These are phyloP conservation scores for Sporopachydermia quercuum DNA, from an alignment of 805 yeast species.

Conservation along the genomic window DNA sequence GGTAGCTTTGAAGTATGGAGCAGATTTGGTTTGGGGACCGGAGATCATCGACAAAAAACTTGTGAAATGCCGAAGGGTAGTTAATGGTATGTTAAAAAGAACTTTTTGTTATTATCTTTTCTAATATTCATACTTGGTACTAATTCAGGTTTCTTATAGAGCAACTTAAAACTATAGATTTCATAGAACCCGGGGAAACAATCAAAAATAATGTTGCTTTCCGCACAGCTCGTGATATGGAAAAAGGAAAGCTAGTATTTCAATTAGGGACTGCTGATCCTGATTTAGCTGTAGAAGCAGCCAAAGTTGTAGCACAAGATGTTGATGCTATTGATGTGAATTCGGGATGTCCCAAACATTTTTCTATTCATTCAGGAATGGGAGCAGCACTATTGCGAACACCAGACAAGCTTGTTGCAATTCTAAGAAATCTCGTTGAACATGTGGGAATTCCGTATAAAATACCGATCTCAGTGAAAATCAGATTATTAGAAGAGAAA, in stretches of 20 bases:
- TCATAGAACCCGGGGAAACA: conserved; percentile 16
- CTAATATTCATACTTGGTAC: neutral
- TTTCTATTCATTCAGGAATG: conserved; percentile 91
- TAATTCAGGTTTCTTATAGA: conserved; percentile 17
- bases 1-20: conserved; percentile 68
- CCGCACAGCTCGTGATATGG: conserved; percentile 52
- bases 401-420: conserved; percentile 64
- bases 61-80: conserved; percentile 48
- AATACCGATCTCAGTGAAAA: conserved; percentile 84
- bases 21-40: conserved; percentile 93
- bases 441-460: conserved; percentile 65
- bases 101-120: conserved; percentile 37
- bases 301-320: conserved; percentile 61
- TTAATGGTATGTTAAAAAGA: conserved; percentile 33
- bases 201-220: conserved; percentile 48
- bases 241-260: conserved; percentile 57
- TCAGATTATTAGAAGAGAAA: conserved; percentile 55
- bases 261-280: conserved; percentile 86
- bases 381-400: conserved; percentile 83
- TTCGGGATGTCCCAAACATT: conserved; percentile 96
- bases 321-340: conserved; percentile 90
- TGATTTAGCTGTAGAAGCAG: conserved; percentile 79
- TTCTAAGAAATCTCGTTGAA: conserved; percentile 51
- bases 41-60: conserved; percentile 84
- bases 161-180: conserved; percentile 18